Base-by-base conservation (phyloP, 148 eudicot species). In the Linanthus parryae region DNA sequence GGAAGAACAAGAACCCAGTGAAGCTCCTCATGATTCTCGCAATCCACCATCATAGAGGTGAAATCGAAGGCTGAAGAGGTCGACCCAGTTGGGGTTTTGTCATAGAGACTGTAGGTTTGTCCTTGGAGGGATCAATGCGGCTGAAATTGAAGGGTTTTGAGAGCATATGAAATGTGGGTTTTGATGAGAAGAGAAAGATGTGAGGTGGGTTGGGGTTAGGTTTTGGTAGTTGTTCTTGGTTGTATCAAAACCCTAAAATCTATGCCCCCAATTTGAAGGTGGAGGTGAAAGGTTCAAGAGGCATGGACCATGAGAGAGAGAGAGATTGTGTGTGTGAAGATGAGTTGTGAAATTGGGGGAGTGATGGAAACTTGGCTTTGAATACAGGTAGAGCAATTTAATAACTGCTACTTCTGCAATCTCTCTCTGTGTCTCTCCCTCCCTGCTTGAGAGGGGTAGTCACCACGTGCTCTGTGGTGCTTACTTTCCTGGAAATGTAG, bases 11-110 rank as follows among this genome's bases (percentile, higher is more conserved):
- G 37, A 56, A 35, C 21, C 59, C 29, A 43, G 58, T 42, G 57
- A 47, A 43, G 57, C 67, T 48, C 36, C 63, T 65, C 46, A 51
- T 83, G 92, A 87, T 90, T 44, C 59, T 73, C 48, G 15, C 50
- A 65, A 70, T 25, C 59, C 74, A 53, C 72, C 85, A 88, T 82
- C 74, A 76, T 74, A 57, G 33, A 21, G 49, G 51, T 73, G 53
- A 65, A 70, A 82, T 77, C 84, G 62, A 56, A 60, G 21, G 50
- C 19, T 12, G 18, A 22, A 42, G 12, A 42, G 16, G 16, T 8
- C 4, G 7, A 18, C 13, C 13, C 13, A 38, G 3, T 8, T 38
- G 42, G n/a, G 1, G 13, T 18, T 38, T 38, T 42, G 21, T 8
- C 13, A 16, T 9, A 24, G 20, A 35, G 33, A 20, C 31, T 6